Percentiles rank a stretch among this genome's conserved stretches.
Conservation (phyloP, 306 rosid species). For the Cucumis sativus region Cucumber_9930_V3 NC_026660.2:9603501-9604000, state of each 20-base stretch:
- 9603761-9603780: slow-evolving; percentile 98
- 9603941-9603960: not conserved
- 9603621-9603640: not conserved
- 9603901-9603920: slow-evolving; percentile 87
- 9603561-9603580: slow-evolving; percentile 2
- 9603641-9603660: slow-evolving; percentile 3
- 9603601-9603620: slow-evolving; percentile 5
- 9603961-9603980: not conserved
- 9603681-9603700: not conserved
- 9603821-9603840: slow-evolving; percentile 89
- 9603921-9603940: slow-evolving; percentile 57
- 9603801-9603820: slow-evolving; percentile 99
- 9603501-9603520: not conserved
- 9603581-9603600: not conserved
- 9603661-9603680: not conserved
- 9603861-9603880: slow-evolving; percentile 99
- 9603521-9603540: slow-evolving; percentile 2
- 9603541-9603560: not conserved
- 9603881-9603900: slow-evolving; percentile 94
- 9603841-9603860: slow-evolving; percentile 97
- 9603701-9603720: not conserved
- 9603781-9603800: slow-evolving; percentile 95
- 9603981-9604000: not conserved
- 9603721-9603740: slow-evolving; percentile 25
- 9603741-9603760: slow-evolving; percentile 97